A percentile compares a stretch with the other conserved stretches of the same genome.
Evolutionary conservation across 305 asterid species (phyloP).

Genomic region (Fraxinus dipetala): DNA sequence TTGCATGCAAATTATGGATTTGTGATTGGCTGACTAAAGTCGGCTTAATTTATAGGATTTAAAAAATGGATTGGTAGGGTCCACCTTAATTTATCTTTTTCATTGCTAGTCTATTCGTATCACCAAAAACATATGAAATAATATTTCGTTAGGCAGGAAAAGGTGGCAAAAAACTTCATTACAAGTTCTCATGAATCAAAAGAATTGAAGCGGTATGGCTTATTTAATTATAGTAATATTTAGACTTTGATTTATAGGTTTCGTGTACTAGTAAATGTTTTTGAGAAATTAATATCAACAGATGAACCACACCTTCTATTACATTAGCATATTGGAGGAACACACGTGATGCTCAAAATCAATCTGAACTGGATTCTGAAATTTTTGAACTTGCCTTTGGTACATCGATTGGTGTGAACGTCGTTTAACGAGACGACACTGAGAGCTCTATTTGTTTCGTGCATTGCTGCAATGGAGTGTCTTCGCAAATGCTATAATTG

Average conservation of each 20-base stretch:
- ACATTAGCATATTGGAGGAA: not conserved
- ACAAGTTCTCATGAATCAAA: not conserved
- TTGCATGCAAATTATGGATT: conserved; percentile 20
- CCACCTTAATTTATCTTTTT: conserved; percentile 14
- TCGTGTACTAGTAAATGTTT: not conserved
- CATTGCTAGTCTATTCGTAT: not conserved
- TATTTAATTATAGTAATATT: not conserved
- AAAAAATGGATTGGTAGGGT: not conserved
- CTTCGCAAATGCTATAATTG: not conserved
- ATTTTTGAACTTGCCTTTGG: not conserved
- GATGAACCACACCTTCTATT: not conserved
- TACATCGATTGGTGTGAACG: not conserved
- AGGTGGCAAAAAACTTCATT: not conserved
- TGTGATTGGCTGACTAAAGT: conserved; percentile 37
- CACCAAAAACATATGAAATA: not conserved
- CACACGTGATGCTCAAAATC: not conserved
- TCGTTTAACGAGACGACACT: not conserved
- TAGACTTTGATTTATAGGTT: not conserved
- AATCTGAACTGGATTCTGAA: not conserved
- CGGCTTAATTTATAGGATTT: conserved; percentile 21
- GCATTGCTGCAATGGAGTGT: not conserved
- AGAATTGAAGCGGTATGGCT: not conserved
- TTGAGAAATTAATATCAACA: not conserved
- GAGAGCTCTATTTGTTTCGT: not conserved
- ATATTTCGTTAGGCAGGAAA: not conserved